Conservation (phyloP, 2,329 filamentous ascomycete genomes). For the Fusarium duplospermum region DNA sequence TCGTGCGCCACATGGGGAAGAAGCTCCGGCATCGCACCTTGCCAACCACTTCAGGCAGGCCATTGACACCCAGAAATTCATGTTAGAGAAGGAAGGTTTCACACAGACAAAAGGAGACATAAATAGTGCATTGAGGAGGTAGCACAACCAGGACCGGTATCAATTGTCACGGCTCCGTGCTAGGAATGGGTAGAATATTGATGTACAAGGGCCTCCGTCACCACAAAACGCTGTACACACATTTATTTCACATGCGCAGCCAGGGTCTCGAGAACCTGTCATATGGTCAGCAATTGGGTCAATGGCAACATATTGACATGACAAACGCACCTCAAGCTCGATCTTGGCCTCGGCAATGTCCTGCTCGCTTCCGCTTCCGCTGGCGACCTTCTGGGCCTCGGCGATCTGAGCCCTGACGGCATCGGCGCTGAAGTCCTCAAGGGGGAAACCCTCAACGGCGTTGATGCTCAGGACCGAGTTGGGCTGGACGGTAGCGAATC, state of each 20-base stretch:
- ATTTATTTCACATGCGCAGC: constrained; percentile 84
- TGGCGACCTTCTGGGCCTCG: constrained; percentile 95
- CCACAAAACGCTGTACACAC: constrained; percentile 62
- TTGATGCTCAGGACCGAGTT: constrained; percentile 97
- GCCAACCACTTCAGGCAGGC: neutral
- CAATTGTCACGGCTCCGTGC: constrained; percentile 52
- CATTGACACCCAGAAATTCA: constrained; percentile 6
- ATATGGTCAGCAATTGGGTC: constrained; percentile 50
- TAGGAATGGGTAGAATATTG: constrained; percentile 51
- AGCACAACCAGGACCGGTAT: constrained; percentile 50
- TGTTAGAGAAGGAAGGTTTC: constrained; percentile 27
- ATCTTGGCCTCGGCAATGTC: constrained; percentile 99
- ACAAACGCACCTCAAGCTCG: constrained; percentile 83
- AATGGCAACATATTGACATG: constrained; percentile 1
- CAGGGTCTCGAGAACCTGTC: constrained; percentile 83
- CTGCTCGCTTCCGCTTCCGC: constrained; percentile 91
- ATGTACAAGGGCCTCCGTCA: constrained; percentile 57
- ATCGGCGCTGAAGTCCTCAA: constrained; percentile 96
- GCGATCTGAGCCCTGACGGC: constrained; percentile 89
- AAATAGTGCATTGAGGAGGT: constrained; percentile 33
- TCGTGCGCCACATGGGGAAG: constrained; percentile 4
- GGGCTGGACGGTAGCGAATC: constrained; percentile 97
- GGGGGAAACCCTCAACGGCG: constrained; percentile 91
- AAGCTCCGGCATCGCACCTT: constrained; percentile 22
- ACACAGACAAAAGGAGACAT: constrained; percentile 23